These are phyloP conservation scores for Nitzschia palea DNA, from an alignment of 108 stramenopile genomes.

Conservation along the genomic window DNA sequence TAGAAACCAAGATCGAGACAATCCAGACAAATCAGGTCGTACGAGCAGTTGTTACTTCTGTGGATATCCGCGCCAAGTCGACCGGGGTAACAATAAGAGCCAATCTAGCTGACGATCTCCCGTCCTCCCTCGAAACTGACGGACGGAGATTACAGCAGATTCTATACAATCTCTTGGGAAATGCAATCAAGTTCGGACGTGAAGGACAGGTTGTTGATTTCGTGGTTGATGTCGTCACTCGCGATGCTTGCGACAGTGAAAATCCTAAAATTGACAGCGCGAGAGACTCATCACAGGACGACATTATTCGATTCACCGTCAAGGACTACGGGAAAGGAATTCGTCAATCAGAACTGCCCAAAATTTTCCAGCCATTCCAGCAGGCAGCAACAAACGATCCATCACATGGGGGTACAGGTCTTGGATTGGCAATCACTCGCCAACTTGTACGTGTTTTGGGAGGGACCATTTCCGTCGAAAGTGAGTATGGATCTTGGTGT, in stretches of 20 bases:
- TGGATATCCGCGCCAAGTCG: background rate
- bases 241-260: background rate
- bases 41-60: background rate
- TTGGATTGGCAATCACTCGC: constrained; percentile 34
- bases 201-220: constrained; percentile 29
- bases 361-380: constrained; percentile 32
- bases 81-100: constrained; percentile 1
- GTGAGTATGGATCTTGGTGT: constrained; percentile 28
- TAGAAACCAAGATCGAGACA: constrained; percentile 1
- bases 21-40: background rate
- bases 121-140: constrained; percentile 31
- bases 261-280: background rate
- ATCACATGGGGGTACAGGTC: constrained; percentile 33
- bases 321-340: constrained; percentile 52
- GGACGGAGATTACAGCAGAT: constrained; percentile 46
- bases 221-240: background rate
- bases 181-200: constrained; percentile 44
- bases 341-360: background rate
- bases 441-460: constrained; percentile 24
- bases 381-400: constrained; percentile 20
- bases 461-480: constrained; percentile 28
- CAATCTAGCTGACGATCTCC: background rate
- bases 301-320: constrained; percentile 25
- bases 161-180: constrained; percentile 46
- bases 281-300: background rate